Evolutionary conservation across 148 eudicot genomes (phyloP).

Genomic region (Fallopia convolvulus): DNA sequence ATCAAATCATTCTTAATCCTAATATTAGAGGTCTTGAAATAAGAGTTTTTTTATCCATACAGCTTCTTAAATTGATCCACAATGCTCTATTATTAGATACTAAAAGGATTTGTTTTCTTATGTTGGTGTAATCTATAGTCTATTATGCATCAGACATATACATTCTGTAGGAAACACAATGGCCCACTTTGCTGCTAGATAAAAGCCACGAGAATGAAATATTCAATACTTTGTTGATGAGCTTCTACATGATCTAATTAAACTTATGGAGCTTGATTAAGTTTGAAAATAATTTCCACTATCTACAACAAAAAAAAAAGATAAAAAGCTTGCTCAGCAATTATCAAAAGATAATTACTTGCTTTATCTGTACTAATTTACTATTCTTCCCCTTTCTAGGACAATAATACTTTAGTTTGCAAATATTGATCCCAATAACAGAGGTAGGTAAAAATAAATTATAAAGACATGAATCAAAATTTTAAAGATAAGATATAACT

Average conservation of each 20-base stretch:
- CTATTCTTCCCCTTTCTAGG: background rate
- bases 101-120: too few relatives aligned
- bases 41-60: too few relatives aligned
- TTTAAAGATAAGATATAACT: background rate
- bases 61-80: too few relatives aligned
- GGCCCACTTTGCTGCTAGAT: too few relatives aligned
- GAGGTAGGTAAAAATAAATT: background rate
- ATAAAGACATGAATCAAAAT: background rate
- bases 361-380: background rate
- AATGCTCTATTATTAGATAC: too few relatives aligned
- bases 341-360: background rate
- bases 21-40: too few relatives aligned
- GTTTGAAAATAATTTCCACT: background rate
- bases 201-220: too few relatives aligned
- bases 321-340: background rate
- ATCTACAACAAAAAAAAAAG: background rate
- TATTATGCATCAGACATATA: too few relatives aligned
- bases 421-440: background rate
- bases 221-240: too few relatives aligned
- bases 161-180: too few relatives aligned
- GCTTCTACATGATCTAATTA: background rate
- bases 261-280: background rate
- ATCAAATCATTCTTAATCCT: too few relatives aligned
- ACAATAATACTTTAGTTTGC: background rate
- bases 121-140: too few relatives aligned